These are phyloP conservation scores for Backusella circina DNA, from an alignment of 192 early-diverging fungal genomes.

Conservation along the genomic window DNA sequence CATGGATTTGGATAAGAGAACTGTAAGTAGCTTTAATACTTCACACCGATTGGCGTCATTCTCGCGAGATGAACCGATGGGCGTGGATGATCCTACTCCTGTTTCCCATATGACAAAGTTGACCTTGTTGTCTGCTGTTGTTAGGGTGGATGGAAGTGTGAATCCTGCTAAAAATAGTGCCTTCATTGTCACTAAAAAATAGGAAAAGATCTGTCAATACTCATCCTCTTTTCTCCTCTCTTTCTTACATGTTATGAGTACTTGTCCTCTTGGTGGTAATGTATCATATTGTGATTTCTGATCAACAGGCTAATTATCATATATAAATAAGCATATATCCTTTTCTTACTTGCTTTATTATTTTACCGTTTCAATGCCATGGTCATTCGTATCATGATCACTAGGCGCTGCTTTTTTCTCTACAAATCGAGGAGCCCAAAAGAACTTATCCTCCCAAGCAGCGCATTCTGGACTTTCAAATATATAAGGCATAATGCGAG, in stretches of 20 bases:
- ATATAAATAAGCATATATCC: neutral
- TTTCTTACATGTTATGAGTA: constrained; percentile 41
- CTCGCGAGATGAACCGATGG: constrained; percentile 65
- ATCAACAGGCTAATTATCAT: neutral
- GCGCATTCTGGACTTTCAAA: constrained; percentile 60
- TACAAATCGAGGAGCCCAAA: constrained; percentile 49
- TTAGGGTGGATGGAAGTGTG: constrained; percentile 55
- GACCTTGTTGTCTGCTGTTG: constrained; percentile 31
- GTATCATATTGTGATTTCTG: constrained; percentile 10
- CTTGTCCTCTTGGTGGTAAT: constrained; percentile 41
- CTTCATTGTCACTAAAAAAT: constrained; percentile 26
- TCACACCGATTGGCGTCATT: constrained; percentile 70
- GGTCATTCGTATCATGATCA: neutral
- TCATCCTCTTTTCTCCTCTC: neutral
- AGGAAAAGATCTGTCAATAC: neutral
- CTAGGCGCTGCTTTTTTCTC: neutral
- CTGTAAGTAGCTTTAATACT: constrained; percentile 70
- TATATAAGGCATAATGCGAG: constrained; percentile 79
- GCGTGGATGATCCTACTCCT: constrained; percentile 67
- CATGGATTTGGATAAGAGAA: constrained; percentile 77
- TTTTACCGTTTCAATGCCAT: neutral
- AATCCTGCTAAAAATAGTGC: constrained; percentile 68
- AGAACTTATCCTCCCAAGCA: constrained; percentile 56
- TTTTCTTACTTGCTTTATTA: neutral
- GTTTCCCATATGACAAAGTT: constrained; percentile 77